Evolutionary conservation across 345 rosid species (phyloP).

Genomic region (Tarenaya hassleriana): DNA sequence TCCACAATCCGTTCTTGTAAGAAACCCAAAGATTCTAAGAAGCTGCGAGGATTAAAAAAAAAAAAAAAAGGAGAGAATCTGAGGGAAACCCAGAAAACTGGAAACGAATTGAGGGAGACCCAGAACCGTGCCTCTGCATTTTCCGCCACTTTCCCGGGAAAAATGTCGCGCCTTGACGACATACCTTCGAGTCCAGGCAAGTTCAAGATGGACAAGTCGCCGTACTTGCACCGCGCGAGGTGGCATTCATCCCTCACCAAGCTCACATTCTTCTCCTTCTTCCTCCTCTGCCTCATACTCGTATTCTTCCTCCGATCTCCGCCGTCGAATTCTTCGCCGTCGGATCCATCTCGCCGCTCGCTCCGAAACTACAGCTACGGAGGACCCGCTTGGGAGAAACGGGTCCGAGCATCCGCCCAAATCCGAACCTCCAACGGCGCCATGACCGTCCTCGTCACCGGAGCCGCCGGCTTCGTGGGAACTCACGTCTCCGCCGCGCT

Average conservation of each 20-base stretch:
- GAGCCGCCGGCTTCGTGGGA: slow-evolving; percentile 92
- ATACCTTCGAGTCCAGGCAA: slow-evolving; percentile 87
- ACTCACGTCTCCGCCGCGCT: slow-evolving; percentile 79
- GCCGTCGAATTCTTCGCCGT: slow-evolving; percentile 37
- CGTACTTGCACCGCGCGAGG: slow-evolving; percentile 46
- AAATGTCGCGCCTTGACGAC: slow-evolving; percentile 75
- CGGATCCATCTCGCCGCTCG: slow-evolving; percentile 82
- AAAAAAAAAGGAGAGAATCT: slow-evolving; percentile 8
- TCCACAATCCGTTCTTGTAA: slow-evolving; percentile 32
- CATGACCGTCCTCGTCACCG: slow-evolving; percentile 75
- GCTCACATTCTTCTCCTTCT: slow-evolving; percentile 75
- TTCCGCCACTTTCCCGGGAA: slow-evolving; percentile 14
- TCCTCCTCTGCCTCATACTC: slow-evolving; percentile 66
- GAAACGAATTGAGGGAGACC: neutral
- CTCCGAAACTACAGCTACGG: slow-evolving; percentile 71
- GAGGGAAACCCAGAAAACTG: neutral
- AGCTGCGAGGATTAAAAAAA: slow-evolving; percentile 5
- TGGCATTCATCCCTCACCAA: slow-evolving; percentile 74
- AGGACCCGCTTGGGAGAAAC: slow-evolving; percentile 73
- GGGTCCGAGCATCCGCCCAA: slow-evolving; percentile 56
- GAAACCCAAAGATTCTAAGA: slow-evolving; percentile 51
- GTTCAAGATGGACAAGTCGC: slow-evolving; percentile 92
- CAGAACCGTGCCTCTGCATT: neutral
- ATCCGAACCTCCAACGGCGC: slow-evolving; percentile 60
- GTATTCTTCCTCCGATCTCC: slow-evolving; percentile 85